A percentile compares a stretch with the other conserved stretches of the same genome.
phyloP scores from a whole-genome alignment of 176 grass and related monocot species.

The Phragmites australis region DNA sequence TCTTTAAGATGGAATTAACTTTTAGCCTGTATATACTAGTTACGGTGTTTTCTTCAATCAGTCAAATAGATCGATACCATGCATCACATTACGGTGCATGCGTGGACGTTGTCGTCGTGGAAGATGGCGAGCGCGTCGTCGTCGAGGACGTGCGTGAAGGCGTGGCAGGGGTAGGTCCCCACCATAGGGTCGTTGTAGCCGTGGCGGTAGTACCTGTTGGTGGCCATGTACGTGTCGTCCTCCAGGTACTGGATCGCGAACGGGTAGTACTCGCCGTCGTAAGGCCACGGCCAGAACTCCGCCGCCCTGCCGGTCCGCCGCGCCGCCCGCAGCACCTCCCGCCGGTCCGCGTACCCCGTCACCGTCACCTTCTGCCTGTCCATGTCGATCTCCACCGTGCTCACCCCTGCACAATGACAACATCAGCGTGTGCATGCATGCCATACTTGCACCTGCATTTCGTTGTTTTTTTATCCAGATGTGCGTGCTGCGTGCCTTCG shows the following conservation, averaged over 20 bases:
- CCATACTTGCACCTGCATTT: background rate
- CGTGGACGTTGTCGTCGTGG: slow-evolving; percentile 83
- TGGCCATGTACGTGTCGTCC: slow-evolving; percentile 60
- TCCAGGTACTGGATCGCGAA: slow-evolving; percentile 80
- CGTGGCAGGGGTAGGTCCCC: slow-evolving; percentile 67
- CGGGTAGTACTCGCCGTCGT: slow-evolving; percentile 73
- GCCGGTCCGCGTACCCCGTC: slow-evolving; percentile 63
- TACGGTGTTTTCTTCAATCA: background rate
- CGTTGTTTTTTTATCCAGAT: background rate
- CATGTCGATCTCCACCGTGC: slow-evolving; percentile 79
- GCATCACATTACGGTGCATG: slow-evolving; percentile 72
- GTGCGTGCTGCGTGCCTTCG: slow-evolving; percentile 45
- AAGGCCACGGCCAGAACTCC: slow-evolving; percentile 89
- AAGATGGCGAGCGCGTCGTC: slow-evolving; percentile 65
- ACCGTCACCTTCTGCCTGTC: slow-evolving; percentile 87
- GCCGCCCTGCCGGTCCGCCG: slow-evolving; percentile 69
- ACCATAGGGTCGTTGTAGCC: slow-evolving; percentile 64
- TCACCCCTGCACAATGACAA: slow-evolving; percentile 44
- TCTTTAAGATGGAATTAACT: background rate
- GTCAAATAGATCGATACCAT: too few relatives aligned
- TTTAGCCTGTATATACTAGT: background rate
- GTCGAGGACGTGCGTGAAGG: slow-evolving; percentile 70
- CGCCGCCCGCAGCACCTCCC: slow-evolving; percentile 72
- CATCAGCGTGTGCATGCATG: background rate
- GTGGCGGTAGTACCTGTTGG: slow-evolving; percentile 72